These are phyloP conservation scores for Fusarium mundagurra DNA, from an alignment of 2,329 filamentous ascomycete genomes.

Conservation along the genomic window DNA sequence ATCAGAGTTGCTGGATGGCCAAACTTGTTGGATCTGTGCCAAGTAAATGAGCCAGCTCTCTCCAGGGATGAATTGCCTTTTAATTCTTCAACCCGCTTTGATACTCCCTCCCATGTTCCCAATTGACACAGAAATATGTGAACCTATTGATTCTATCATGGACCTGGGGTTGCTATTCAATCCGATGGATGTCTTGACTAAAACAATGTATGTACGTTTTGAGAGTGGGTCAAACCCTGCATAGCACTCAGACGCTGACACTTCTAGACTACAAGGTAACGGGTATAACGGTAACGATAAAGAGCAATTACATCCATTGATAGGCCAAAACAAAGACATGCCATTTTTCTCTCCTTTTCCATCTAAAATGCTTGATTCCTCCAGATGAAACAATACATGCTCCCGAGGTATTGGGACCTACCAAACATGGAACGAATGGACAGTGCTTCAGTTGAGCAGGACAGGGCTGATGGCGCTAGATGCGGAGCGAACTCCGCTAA, in stretches of 20 bases:
- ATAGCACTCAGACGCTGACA: background rate
- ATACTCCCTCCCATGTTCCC: background rate
- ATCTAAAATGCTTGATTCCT: background rate
- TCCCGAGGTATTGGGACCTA: background rate
- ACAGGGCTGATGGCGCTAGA: conserved; percentile 24
- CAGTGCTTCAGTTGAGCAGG: background rate
- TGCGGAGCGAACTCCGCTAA: conserved; percentile 5
- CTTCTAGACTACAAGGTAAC: background rate
- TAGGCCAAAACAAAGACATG: too few relatives aligned
- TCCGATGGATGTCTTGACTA: background rate
- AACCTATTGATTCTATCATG: background rate
- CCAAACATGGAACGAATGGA: background rate
- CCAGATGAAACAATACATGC: background rate
- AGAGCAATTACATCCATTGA: background rate
- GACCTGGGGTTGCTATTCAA: background rate
- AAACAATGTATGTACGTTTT: background rate
- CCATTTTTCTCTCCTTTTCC: too few relatives aligned
- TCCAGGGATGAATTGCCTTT: background rate
- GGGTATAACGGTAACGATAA: background rate
- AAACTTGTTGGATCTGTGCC: background rate
- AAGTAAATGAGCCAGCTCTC: background rate
- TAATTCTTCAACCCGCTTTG: background rate
- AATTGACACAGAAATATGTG: background rate
- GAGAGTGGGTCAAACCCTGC: background rate
- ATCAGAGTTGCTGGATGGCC: background rate